A percentile compares a stretch with the other conserved stretches of the same genome.
phyloP scores from a whole-genome alignment of 2,329 filamentous ascomycete genomes.

The Trichoderma aggressivum region DNA sequence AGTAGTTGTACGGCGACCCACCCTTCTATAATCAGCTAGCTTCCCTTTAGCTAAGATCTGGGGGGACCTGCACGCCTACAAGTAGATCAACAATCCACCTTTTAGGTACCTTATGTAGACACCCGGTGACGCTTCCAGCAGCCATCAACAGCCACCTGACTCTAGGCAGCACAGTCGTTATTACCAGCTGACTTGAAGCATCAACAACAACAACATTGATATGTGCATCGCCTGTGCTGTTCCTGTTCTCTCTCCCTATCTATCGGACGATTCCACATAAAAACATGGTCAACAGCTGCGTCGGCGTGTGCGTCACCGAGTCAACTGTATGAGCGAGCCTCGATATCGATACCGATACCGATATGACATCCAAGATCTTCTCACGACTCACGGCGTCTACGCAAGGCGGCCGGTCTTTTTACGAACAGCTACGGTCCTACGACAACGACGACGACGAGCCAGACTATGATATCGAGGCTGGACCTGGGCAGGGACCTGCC shows the following conservation, averaged over 20 bases:
- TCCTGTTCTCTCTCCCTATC: background rate
- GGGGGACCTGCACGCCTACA: background rate
- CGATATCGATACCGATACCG: constrained; percentile 25
- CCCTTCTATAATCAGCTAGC: background rate
- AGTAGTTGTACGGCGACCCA: background rate
- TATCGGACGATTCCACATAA: constrained; percentile 5
- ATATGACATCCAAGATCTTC: constrained; percentile 49
- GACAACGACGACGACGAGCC: constrained; percentile 36
- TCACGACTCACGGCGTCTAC: constrained; percentile 37
- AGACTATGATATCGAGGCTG: constrained; percentile 43
- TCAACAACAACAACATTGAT: background rate
- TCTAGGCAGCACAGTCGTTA: background rate
- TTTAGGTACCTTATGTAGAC: background rate
- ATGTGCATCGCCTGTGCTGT: background rate
- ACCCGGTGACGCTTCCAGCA: background rate
- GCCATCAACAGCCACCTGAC: constrained; percentile 14
- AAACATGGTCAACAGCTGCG: background rate
- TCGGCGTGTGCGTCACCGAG: background rate
- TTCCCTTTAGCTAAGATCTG: constrained; percentile 1
- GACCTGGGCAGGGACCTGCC: constrained; percentile 34
- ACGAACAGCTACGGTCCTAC: constrained; percentile 46
- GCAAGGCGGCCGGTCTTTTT: constrained; percentile 42
- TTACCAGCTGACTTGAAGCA: background rate
- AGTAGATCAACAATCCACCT: background rate
- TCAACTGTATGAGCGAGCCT: background rate